Base-by-base conservation (phyloP, 129 eudicot species). In the Tagetes patula region DNA sequence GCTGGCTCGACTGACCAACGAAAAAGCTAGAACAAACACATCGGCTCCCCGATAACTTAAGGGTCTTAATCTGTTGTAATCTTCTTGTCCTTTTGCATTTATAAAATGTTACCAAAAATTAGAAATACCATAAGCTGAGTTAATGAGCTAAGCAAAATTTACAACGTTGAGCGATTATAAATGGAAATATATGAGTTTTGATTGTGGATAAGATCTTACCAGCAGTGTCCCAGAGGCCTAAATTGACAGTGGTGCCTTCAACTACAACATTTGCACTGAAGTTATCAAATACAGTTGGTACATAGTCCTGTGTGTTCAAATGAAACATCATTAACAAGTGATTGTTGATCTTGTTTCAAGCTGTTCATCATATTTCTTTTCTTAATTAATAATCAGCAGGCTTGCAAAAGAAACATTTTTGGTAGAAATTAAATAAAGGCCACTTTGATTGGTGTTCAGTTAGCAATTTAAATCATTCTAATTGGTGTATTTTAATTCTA, bases 151-250 rank as follows among this genome's bases (percentile, higher is more conserved):
- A 20, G 27, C 27, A 20, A 20, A 20, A 20, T 20, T 20, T 20
- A 20, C 27, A 20, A 20, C 27, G 27, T 20, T 20, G 27, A 20
- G 27, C 27, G 27, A 54, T 67, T 43, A 48, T 13, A 31, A 62
- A 6, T 62, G 30, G 31, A 38, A 6, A 34, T 54, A n/a, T 37
- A 3, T 8, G 34, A 38, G 10, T 10, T 61, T 65, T 70, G 55
- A 61, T 40, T 77, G 46, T 70, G 71, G 65, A 71, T 2, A 33
- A 48, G 70, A 48, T 34, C 73, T 77, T 84, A 92, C 98, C 98
- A 75, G 96, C 98, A 48, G 98, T 92, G 77, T 92, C 98, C 98
- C 98, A 92, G 8, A 92, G 96, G 43, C 98, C 98, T 81, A 92
- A 83, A 75, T 92, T 92, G 54, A 92, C 98, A 43, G 98, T 85